Evolutionary conservation across 345 rosid genomes (phyloP), one percentile per base, ranked within the genome.

Genomic region (Linum lewisii): DNA sequence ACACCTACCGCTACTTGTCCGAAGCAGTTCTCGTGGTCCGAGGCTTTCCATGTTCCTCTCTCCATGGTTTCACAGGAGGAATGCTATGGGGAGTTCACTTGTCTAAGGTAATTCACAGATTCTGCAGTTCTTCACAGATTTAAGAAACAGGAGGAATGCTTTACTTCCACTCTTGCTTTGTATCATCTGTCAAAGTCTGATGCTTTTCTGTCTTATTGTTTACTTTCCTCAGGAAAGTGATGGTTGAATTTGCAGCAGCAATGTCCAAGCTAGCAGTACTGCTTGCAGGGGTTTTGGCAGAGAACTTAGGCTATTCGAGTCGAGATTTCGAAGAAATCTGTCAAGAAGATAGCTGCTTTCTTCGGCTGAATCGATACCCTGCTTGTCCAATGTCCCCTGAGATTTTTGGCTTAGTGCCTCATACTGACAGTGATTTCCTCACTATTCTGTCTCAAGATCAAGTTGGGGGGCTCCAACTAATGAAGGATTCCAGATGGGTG

Each of bases 381-480:
- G 59, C 70, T 20, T 84, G 91, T 59, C 82, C 91, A 6, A 21
- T 76, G 21, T 64, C 81, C 18, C 50, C 71, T 0, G 79, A 77
- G 24, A 66, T 73, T 5, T 78, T 61, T 1, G 87, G 91, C 3
- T 21, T 84, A 20, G 82, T 82, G 16, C 87, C 91, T 38, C 91
- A 84, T 71, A 84, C 91, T 4, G 91, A 84, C 64, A 84, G 87
- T 7, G 84, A 82, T 70, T 82, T 82, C 63, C 82, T 84, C 6
- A 84, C 91, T 8, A 77, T 84, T 34, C 82, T 84, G 24, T 67
- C 49, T 66, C 91, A 84, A 79, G 91, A 84, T 62, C 66, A 80
- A 59, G 91, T 84, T 1, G 91, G 91, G 5, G 91, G 87, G 29
- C 87, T 84, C 24, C 91, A 84, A 57, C 85, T 84, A 47, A 68